Evolutionary conservation across 192 early-diverging fungal genomes (phyloP).

Genomic region (Umbelopsis isabellina): DNA sequence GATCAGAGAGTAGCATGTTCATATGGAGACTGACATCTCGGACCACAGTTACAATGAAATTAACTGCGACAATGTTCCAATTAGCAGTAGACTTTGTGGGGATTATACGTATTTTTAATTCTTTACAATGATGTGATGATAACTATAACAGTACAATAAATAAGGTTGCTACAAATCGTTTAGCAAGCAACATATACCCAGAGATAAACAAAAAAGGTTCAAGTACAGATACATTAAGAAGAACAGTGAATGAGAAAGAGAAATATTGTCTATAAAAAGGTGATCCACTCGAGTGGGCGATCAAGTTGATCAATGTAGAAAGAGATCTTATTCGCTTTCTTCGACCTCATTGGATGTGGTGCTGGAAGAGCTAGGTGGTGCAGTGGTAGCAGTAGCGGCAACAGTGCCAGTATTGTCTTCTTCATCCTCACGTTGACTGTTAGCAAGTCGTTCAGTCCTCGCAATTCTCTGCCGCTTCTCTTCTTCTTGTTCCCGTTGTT

Average conservation of each 20-base stretch:
- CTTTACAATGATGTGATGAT: background rate
- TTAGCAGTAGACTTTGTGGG: too few relatives aligned
- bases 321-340: background rate
- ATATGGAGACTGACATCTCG: too few relatives aligned
- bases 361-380: background rate
- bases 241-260: background rate
- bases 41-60: too few relatives aligned
- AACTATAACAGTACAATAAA: background rate
- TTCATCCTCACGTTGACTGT: constrained; percentile 3
- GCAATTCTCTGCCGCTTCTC: constrained; percentile 4
- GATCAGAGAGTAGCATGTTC: too few relatives aligned
- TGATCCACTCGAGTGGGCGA: too few relatives aligned
- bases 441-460: constrained; percentile 6
- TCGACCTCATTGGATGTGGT: background rate
- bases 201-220: background rate
- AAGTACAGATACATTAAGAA: background rate
- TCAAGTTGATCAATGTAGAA: too few relatives aligned
- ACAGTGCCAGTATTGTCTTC: background rate
- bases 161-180: background rate
- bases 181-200: background rate
- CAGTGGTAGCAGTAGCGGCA: too few relatives aligned
- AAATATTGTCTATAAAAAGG: too few relatives aligned
- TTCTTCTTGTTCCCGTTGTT: constrained; percentile 14
- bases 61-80: too few relatives aligned
- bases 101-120: too few relatives aligned